Conservation (phyloP, 345 rosid species). For the Bruguiera sexangula region DNA sequence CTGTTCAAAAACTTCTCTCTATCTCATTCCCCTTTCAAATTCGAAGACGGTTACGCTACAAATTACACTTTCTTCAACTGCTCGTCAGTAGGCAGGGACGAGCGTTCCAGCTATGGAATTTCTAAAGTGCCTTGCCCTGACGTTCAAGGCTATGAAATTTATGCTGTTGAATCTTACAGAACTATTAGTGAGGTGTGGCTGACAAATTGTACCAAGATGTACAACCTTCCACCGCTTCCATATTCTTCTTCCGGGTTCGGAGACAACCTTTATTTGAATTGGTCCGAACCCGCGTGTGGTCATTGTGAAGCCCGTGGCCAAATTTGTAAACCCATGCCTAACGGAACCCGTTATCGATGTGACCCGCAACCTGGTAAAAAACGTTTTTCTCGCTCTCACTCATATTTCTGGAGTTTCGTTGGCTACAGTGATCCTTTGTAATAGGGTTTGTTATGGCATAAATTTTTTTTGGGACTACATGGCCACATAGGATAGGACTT, state of each 20-base stretch:
- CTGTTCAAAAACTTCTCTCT: constrained; percentile 3
- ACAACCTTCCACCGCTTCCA: background rate
- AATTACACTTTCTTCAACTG: constrained; percentile 14
- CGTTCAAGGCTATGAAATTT: constrained; percentile 3
- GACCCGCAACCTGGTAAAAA: too few species aligned
- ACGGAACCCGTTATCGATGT: background rate
- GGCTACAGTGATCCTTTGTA: too few species aligned
- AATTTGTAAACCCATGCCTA: background rate
- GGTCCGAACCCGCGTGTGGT: background rate
- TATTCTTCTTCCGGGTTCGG: rapidly evolving
- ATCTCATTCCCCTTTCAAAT: constrained; percentile 1
- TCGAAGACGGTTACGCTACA: rapidly evolving
- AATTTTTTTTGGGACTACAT: too few species aligned
- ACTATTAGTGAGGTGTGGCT: background rate
- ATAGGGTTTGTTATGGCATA: too few species aligned
- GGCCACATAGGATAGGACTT: too few species aligned
- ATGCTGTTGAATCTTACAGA: background rate
- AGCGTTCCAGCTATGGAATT: too few species aligned
- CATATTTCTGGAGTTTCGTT: too few species aligned
- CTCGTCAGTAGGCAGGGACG: background rate
- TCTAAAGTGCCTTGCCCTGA: constrained; percentile 1
- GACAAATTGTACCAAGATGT: constrained; percentile 18
- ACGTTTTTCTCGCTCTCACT: too few species aligned
- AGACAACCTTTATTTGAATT: background rate
- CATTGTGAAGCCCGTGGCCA: background rate